Base-by-base conservation (phyloP, 2,329 filamentous ascomycete species). In the Tolypocladium pustulatum region DNA sequence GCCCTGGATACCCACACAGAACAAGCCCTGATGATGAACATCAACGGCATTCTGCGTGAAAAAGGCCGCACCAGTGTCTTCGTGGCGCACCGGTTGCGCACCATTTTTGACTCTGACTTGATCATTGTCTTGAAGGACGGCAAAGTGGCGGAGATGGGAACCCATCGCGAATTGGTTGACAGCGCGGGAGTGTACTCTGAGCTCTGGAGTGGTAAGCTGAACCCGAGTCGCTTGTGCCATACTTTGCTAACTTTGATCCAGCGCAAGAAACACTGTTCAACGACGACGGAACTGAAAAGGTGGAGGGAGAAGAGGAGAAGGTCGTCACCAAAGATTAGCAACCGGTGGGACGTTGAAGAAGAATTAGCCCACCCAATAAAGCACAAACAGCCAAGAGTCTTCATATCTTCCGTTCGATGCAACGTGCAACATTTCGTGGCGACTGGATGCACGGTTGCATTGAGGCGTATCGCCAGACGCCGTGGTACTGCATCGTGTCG, bases 1-100 rank as follows among this genome's bases (percentile, higher is more conserved):
- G 92, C 93, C 1, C 78, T 97, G 38, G 92, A 97, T 70, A 96
- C 93, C 0, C 90, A 96, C 68, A 97, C 93, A 0, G 93, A 97
- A 75, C 90, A 95, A 73, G 88, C 89, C 1, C 79, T 97, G 55
- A 86, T 97, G 77, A 81, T 87, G 61, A 96, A 97, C 69, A 97
- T 97, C 71, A 96, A 96, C 72, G 87, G 87, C 64, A 94, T 97
- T 57, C 77, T 97, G 57, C 88, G 88, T 65, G 92, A 96, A 67
- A 96, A 96, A 76, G 79, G 79, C 3, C 83, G 92, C 59, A 97
- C 94, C 0, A 97, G 91, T 65, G 90, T 99, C 1, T 97, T 97
- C 69, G 89, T 99, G 6, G 94, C 94, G 8, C 94, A 97, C 72
- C 83, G 94, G 22, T 76, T 99, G 60, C 84, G 93, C 57, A 97